Evolutionary conservation across 164 flowering plant species (phyloP), one percentile per base, ranked within the genome.

Genomic region (Chimonanthus praecox): DNA sequence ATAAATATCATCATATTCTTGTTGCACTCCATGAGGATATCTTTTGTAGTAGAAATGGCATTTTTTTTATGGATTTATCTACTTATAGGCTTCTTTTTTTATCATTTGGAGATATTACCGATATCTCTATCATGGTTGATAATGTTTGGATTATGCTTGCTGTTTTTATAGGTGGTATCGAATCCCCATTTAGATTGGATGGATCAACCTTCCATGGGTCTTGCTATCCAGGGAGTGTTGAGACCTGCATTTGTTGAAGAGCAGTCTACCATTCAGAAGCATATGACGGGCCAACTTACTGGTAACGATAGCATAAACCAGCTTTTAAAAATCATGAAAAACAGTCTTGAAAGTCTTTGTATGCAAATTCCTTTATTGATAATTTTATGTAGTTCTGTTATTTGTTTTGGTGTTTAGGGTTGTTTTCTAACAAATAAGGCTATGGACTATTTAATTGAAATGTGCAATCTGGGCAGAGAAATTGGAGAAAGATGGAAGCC

Each of bases 181-280:
- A 92, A 83, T 77, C 85, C 82, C 74, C 90, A 92, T 63, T 69
- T 90, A 71, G 92, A 89, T 81, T 88, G 85, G 86, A 90, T 89
- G 90, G 88, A 89, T 67, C 92, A 86, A 78, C 90, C 91, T 69
- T 78, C 94, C 33, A 86, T 87, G 81, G 93, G 92, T 73, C 76
- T 94, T 72, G 84, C 84, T 68, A 85, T 94, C 47, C 97, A 91
- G 74, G 97, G 97, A 77, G 80, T 91, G 75, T 48, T 94, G 69
- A 86, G 94, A 75, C 95, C 97, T 79, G 89, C 90, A 45, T 80
- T 86, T 47, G 63, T 85, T 70, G 94, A 92, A 76, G 98, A 89
- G 66, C 86, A 83, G 7, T 77, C 91, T 72, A 79, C 82, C 69
- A 84, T 92, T 64, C 85, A 80, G 69, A 92, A 78, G 79, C 86